Conservation (phyloP, 805 yeast genomes). For the Metschnikowia gelsemii region DNA sequence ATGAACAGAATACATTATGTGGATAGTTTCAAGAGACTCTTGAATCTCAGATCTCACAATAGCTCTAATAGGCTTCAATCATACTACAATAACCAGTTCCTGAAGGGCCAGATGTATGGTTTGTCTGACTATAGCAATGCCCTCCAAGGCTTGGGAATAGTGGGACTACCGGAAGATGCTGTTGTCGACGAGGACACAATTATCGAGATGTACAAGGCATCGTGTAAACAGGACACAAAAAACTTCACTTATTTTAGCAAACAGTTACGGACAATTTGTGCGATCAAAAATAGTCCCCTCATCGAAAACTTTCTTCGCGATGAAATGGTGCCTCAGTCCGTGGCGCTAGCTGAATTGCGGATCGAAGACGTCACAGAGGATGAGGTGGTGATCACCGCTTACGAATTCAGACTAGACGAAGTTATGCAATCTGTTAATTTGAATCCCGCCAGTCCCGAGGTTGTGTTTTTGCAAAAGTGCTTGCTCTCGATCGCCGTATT, state of each 20-base stretch:
- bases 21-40: constrained; percentile 32
- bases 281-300: constrained; percentile 24
- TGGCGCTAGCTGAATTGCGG: constrained; percentile 37
- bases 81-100: constrained; percentile 28
- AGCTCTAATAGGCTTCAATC: constrained; percentile 26
- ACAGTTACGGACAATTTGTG: constrained; percentile 29
- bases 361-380: constrained; percentile 47
- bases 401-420: constrained; percentile 62
- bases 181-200: constrained; percentile 35
- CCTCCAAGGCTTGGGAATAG: constrained; percentile 33
- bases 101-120: constrained; percentile 36
- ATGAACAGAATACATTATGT: constrained; percentile 35
- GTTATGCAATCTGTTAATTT: constrained; percentile 31
- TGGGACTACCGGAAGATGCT: constrained; percentile 16
- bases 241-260: constrained; percentile 38
- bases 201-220: constrained; percentile 34
- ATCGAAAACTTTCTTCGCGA: constrained; percentile 26
- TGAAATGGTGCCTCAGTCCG: constrained; percentile 35
- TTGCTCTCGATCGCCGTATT: constrained; percentile 59
- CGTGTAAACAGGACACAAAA: constrained; percentile 33
- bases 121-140: constrained; percentile 34
- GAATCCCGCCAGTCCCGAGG: constrained; percentile 33
- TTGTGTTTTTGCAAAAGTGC: constrained; percentile 50
- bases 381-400: constrained; percentile 75
- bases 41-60: constrained; percentile 19